Conservation (phyloP, 192 early-diverging fungal genomes). For the Entomortierella parvispora region DNA sequence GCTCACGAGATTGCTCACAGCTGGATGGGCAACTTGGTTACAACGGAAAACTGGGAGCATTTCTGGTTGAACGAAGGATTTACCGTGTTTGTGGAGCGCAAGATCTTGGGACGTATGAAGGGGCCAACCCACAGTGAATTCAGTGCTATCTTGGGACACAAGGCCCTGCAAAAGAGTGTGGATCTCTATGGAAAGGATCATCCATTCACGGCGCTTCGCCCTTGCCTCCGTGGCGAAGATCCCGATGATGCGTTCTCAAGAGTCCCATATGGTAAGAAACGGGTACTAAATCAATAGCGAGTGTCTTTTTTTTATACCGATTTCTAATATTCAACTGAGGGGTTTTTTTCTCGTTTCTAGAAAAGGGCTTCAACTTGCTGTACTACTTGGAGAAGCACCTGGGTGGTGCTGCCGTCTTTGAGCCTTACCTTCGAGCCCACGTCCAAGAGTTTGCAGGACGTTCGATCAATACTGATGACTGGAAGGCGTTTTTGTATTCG, state of each 20-base stretch:
- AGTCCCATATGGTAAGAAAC: slow-evolving; percentile 91
- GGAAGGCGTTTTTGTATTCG: slow-evolving; percentile 81
- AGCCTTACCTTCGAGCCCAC: slow-evolving; percentile 84
- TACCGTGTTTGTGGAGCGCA: slow-evolving; percentile 93
- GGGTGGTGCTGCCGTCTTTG: slow-evolving; percentile 87
- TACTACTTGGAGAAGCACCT: slow-evolving; percentile 87
- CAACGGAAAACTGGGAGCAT: slow-evolving; percentile 81
- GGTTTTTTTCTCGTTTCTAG: slow-evolving; percentile 53
- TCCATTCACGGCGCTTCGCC: slow-evolving; percentile 76
- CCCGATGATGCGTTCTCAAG: slow-evolving; percentile 84
- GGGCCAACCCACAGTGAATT: slow-evolving; percentile 86
- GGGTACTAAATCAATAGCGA: no score
- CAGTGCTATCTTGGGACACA: slow-evolving; percentile 84
- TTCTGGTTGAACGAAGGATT: slow-evolving; percentile 90
- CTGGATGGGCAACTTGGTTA: slow-evolving; percentile 91
- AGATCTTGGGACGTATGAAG: slow-evolving; percentile 83
- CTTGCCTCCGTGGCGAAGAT: slow-evolving; percentile 78
- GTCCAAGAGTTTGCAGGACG: slow-evolving; percentile 85
- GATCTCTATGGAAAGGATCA: slow-evolving; percentile 72
- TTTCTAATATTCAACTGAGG: no score
- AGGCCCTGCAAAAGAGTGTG: slow-evolving; percentile 77
- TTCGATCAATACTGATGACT: slow-evolving; percentile 89
- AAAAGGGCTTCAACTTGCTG: slow-evolving; percentile 95
- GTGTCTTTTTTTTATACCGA: no score
- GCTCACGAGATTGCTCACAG: slow-evolving; percentile 95